Percentiles rank a stretch among this genome's conserved stretches.
Evolutionary conservation across 176 grass and related monocot species (phyloP).

Genomic region (Puya raimondii): DNA sequence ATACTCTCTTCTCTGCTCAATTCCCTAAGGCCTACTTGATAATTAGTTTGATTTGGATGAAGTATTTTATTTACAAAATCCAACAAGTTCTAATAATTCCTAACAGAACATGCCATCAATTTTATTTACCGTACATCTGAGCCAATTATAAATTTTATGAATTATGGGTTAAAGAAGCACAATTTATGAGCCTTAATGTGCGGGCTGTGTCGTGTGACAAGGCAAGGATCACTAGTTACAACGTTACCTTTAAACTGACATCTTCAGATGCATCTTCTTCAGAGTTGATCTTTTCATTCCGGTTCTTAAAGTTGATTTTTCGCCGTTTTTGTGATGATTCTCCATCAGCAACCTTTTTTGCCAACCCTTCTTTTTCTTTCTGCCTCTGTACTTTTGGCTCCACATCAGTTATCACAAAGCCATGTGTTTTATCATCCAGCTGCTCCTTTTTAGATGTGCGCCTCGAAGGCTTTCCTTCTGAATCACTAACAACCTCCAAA

Average conservation of each 20-base stretch:
- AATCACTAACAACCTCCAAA: conserved; percentile 25
- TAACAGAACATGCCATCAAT: not conserved
- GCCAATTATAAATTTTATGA: not conserved
- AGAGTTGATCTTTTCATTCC: not conserved
- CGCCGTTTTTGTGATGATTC: conserved; percentile 3
- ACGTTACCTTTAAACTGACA: not conserved
- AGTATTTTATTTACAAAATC: too few species aligned
- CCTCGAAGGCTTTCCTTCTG: conserved; percentile 35
- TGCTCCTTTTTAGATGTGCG: conserved; percentile 22
- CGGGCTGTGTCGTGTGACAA: not conserved
- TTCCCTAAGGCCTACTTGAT: too few species aligned
- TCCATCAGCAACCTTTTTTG: conserved; percentile 25
- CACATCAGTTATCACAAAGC: not conserved
- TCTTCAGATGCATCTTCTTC: not conserved
- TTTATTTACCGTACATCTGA: not conserved
- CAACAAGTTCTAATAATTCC: not conserved
- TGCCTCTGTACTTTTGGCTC: conserved; percentile 8
- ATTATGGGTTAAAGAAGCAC: not conserved
- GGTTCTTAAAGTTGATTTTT: not conserved
- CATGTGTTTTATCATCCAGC: not conserved
- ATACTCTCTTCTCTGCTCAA: too few species aligned
- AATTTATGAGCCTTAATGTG: not conserved
- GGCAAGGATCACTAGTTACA: not conserved
- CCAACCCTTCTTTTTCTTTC: conserved; percentile 3
- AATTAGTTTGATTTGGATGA: too few species aligned